phyloP scores from a whole-genome alignment of 305 asterid species.

The Rubia tinctorum region DNA sequence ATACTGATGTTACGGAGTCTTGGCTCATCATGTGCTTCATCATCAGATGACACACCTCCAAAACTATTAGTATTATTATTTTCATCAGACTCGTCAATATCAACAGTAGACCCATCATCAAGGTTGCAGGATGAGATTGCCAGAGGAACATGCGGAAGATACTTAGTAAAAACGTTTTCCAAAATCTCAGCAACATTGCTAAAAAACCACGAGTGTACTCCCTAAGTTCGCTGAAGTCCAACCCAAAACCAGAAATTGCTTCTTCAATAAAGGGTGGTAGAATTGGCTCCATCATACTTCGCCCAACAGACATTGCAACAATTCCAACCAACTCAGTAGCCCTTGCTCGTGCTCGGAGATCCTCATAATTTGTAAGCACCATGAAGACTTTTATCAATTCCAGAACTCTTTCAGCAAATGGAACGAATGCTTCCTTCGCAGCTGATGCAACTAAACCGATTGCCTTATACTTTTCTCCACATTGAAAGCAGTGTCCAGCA shows the following conservation, averaged over 20 bases:
- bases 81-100: slow-evolving; percentile 84
- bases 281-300: slow-evolving; percentile 85
- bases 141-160: slow-evolving; percentile 92
- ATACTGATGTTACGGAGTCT: slow-evolving; percentile 95
- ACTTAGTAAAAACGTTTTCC: slow-evolving; percentile 88
- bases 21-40: slow-evolving; percentile 95
- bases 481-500: no score
- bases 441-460: slow-evolving; percentile 99
- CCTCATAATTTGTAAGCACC: slow-evolving; percentile 98
- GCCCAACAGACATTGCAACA: slow-evolving; percentile 95
- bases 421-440: slow-evolving; percentile 91
- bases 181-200: slow-evolving; percentile 90
- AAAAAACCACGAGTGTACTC: slow-evolving; percentile 99
- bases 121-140: slow-evolving; percentile 94
- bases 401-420: slow-evolving; percentile 92
- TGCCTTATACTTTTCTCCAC: slow-evolving; percentile 26
- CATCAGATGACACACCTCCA: slow-evolving; percentile 98
- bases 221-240: slow-evolving; percentile 97
- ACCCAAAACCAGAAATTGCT: slow-evolving; percentile 85
- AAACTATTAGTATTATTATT: slow-evolving; percentile 77
- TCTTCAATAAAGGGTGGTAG: slow-evolving; percentile 93
- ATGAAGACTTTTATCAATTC: slow-evolving; percentile 92
- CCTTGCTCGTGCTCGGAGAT: slow-evolving; percentile 96
- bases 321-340: slow-evolving; percentile 98
- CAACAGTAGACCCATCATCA: slow-evolving; percentile 98